A percentile compares a stretch with the other conserved stretches of the same genome.
Conservation (phyloP, 441 rosid genomes). For the Biscutella auriculata region DNA sequence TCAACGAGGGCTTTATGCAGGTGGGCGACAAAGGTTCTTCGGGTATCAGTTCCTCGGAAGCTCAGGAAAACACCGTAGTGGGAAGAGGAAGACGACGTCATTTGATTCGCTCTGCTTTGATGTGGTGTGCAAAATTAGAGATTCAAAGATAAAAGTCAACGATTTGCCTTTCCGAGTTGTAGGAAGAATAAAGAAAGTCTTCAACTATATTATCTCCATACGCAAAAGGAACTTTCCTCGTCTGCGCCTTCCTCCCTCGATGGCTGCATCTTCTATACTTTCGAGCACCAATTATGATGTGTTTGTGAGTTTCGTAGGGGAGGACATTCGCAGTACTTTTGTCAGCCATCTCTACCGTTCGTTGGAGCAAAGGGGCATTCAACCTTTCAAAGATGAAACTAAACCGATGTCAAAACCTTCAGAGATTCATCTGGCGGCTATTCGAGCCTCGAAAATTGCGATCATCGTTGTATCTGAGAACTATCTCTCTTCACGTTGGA, state of each 20-base stretch:
- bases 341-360: constrained; percentile 17
- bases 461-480: constrained; percentile 17
- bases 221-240: no score
- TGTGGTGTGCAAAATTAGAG: no score
- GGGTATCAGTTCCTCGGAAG: not conserved
- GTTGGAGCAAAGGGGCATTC: constrained; percentile 9
- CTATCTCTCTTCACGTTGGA: constrained; percentile 24
- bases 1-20: not conserved
- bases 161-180: no score
- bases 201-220: no score
- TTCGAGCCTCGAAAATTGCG: constrained; percentile 21
- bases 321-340: constrained; percentile 25
- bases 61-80: not conserved
- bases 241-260: not conserved
- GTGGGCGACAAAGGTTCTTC: not conserved
- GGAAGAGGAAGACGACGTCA: not conserved
- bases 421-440: constrained; percentile 7
- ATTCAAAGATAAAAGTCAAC: not conserved
- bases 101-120: no score
- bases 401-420: not conserved
- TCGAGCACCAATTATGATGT: not conserved
- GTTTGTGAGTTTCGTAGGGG: constrained; percentile 27
- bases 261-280: not conserved
- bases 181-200: no score
- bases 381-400: constrained; percentile 19